Evolutionary conservation across 169 alveolate genomes (phyloP).

Genomic region (Eimeria acervulina): DNA sequence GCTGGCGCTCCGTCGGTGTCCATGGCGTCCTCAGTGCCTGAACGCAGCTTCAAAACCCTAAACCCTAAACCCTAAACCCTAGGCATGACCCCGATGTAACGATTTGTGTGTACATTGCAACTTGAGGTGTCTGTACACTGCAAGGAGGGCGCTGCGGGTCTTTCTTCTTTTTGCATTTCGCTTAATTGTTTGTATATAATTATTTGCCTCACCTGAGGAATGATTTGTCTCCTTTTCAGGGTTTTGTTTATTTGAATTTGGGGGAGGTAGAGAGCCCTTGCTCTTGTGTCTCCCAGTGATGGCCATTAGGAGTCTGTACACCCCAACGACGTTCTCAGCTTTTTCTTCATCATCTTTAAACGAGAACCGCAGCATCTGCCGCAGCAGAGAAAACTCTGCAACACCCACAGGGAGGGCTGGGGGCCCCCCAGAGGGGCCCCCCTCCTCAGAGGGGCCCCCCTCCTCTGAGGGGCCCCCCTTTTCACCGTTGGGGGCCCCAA

Average conservation of each 20-base stretch:
- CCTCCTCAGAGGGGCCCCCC: constrained; percentile 1
- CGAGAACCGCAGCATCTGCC: constrained; percentile 29
- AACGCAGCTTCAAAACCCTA: not conserved
- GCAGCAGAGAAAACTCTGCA: constrained; percentile 26
- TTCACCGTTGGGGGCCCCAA: not conserved
- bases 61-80: constrained; percentile 33
- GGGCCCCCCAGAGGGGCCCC: constrained; percentile 12
- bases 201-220: too few relatives aligned
- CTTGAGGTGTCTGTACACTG: too few relatives aligned
- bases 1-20: not conserved
- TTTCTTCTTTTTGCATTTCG: too few relatives aligned
- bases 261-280: not conserved
- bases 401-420: not conserved
- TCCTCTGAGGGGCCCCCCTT: constrained; percentile 4
- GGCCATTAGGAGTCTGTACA: not conserved
- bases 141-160: too few relatives aligned
- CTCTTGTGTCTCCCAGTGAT: not conserved
- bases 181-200: too few relatives aligned
- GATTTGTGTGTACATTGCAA: too few relatives aligned
- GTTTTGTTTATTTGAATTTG: too few relatives aligned
- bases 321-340: not conserved
- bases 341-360: not conserved
- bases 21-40: not conserved
- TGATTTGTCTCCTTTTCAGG: too few relatives aligned
- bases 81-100: too few relatives aligned